phyloP scores from a whole-genome alignment of 495 filamentous ascomycete species.

The Aspergillus leporis region DNA sequence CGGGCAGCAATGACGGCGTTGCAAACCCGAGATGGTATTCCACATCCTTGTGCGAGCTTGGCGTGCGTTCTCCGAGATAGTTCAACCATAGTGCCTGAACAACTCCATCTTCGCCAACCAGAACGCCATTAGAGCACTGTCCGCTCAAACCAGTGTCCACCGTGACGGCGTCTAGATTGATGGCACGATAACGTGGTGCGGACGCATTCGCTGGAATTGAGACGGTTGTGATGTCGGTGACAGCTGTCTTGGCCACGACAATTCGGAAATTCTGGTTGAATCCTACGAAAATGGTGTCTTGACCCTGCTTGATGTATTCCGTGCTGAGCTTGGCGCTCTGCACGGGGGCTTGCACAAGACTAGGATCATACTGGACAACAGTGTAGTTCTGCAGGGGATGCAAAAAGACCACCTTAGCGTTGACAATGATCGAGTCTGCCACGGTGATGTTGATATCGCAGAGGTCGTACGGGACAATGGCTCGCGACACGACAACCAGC shows the following conservation, averaged over 20 bases:
- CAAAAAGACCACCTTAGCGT: slow-evolving; percentile 92
- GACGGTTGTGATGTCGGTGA: slow-evolving; percentile 97
- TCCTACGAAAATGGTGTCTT: slow-evolving; percentile 91
- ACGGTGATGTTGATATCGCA: slow-evolving; percentile 95
- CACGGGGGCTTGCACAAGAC: slow-evolving; percentile 88
- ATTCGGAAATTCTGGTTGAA: slow-evolving; percentile 95
- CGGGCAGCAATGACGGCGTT: slow-evolving; percentile 82
- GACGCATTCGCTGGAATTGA: slow-evolving; percentile 90
- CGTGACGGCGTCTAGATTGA: slow-evolving; percentile 96
- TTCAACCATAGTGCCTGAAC: slow-evolving; percentile 96
- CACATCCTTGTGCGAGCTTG: slow-evolving; percentile 79
- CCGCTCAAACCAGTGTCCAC: slow-evolving; percentile 89
- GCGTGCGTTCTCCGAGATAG: slow-evolving; percentile 86
- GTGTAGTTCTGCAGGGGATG: slow-evolving; percentile 98
- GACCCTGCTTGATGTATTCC: slow-evolving; percentile 81
- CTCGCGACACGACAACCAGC: slow-evolving; percentile 87
- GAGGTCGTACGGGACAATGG: slow-evolving; percentile 92
- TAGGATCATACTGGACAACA: slow-evolving; percentile 92
- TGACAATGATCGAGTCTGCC: slow-evolving; percentile 91
- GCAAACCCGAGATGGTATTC: slow-evolving; percentile 96
- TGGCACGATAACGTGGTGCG: slow-evolving; percentile 90
- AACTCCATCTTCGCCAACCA: slow-evolving; percentile 84
- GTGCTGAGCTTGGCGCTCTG: slow-evolving; percentile 81
- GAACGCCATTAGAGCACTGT: slow-evolving; percentile 93
- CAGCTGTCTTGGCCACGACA: slow-evolving; percentile 88